Base-by-base conservation (phyloP, 2,329 filamentous ascomycete species). In the Neodidymelliopsis sp. region DNA sequence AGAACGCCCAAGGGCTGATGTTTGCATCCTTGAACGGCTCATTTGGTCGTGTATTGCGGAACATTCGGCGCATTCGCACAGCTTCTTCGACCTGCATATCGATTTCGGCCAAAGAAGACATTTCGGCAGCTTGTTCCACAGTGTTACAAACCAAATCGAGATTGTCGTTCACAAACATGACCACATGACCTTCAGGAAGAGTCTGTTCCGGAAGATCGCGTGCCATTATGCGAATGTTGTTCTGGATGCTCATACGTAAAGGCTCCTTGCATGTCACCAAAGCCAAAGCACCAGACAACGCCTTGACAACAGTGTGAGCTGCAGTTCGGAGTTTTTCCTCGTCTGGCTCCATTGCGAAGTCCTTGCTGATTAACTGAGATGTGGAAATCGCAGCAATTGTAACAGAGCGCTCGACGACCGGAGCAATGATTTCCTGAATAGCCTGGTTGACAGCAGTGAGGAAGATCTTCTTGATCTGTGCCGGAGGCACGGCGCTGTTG, bases 111-210 rank as follows among this genome's bases (percentile, higher is more conserved):
- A 97, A 80, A 8, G 94, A 94, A 53, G 93, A 89, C 65, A 96
- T 90, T 71, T 97, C 93, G 3, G 94, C 95, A 41, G 94, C 92
- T 72, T 94, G 91, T 74, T 99, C 94, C 34, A 99, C 95, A 55
- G 97, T 90, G 62, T 84, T 88, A 68, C 94, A 97, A 35, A 95
- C 93, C 29, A 91, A 82, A 62, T 99, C 94, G 22, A 99, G 82
- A 70, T 99, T 99, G 58, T 95, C 93, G 71, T 97, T 99, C 53
- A 99, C 93, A 73, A 95, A 97, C 90, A 99, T 97, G 47, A 97
- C 84, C 53, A 99, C 94, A 23, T 94, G 90, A 6, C 94, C 94
- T 75, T 99, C 94, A 0, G 94, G 91, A 54, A 99, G 82, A 12
- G 90, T 89, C 62, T 87, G 84, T 42, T 85, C 81, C 2, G 81